phyloP scores from a whole-genome alignment of 768 basidiomycete genomes.

The Clitopilus hobsonii region DNA sequence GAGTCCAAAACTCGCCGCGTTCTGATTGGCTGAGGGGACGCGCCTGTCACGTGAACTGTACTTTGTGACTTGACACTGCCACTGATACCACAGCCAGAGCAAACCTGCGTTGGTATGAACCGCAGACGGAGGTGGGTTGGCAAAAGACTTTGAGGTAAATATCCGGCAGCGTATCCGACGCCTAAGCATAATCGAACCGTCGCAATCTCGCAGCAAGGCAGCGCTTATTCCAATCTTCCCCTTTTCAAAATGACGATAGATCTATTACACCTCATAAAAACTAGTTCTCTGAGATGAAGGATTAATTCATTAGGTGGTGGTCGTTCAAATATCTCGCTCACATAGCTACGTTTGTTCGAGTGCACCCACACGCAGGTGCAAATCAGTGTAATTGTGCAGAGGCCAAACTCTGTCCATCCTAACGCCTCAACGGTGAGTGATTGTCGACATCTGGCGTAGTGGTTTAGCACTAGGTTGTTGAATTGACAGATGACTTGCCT shows the following conservation, averaged over 20 bases:
- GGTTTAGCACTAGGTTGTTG: too few species aligned
- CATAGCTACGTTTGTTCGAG: conserved; percentile 14
- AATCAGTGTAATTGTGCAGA: conserved; percentile 52
- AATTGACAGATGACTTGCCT: too few species aligned
- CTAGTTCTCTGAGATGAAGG: not conserved
- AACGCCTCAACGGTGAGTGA: conserved; percentile 69
- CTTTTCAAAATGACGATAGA: not conserved
- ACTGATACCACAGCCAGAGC: too few species aligned
- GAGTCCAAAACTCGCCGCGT: not conserved
- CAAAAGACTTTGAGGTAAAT: too few species aligned
- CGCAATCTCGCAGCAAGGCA: conserved; percentile 2
- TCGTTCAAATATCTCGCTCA: too few species aligned
- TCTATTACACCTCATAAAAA: not conserved
- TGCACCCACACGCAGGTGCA: conserved; percentile 45
- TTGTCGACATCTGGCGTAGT: conserved; percentile 53
- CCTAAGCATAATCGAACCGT: conserved; percentile 17
- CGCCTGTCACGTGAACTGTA: conserved; percentile 5
- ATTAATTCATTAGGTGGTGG: too few species aligned
- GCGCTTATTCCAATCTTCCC: too few species aligned
- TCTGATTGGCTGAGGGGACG: not conserved
- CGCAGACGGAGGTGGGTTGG: too few species aligned
- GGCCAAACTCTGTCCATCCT: conserved; percentile 70
- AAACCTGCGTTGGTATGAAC: too few species aligned
- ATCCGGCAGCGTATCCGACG: too few species aligned
- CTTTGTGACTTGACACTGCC: too few species aligned